Evolutionary conservation across 805 yeast species (phyloP).

Genomic region (Cyberlindnera japonica): DNA sequence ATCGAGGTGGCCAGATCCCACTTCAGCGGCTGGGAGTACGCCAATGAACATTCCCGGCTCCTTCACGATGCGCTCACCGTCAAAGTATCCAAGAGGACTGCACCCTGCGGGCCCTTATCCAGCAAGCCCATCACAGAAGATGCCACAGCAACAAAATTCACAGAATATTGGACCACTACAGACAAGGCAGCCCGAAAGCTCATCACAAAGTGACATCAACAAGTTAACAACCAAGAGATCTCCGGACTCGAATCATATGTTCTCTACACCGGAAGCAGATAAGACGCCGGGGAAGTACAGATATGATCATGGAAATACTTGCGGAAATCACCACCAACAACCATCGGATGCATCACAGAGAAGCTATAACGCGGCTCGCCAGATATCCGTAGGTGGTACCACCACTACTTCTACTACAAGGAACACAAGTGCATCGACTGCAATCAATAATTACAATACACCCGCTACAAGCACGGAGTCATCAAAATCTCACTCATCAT

Average conservation of each 20-base stretch:
- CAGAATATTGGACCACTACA: neutral
- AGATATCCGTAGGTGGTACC: slow-evolving; percentile 2
- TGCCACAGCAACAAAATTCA: neutral
- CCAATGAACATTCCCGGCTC: slow-evolving; percentile 8
- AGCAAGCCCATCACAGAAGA: neutral
- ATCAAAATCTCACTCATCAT: slow-evolving; percentile 4
- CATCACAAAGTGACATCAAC: slow-evolving; percentile 1
- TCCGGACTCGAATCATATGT: slow-evolving; percentile 19
- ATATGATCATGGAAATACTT: neutral
- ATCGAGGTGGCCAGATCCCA: slow-evolving; percentile 12
- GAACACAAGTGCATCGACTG: slow-evolving; percentile 4
- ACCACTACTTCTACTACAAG: slow-evolving; percentile 11
- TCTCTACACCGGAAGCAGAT: slow-evolving; percentile 30
- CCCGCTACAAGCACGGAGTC: slow-evolving; percentile 8
- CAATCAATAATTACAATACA: slow-evolving; percentile 5
- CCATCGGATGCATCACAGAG: slow-evolving; percentile 12
- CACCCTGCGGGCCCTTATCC: neutral
- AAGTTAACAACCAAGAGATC: slow-evolving; percentile 11
- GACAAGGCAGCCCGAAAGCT: neutral
- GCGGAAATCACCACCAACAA: slow-evolving; percentile 9
- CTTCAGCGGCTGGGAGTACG: slow-evolving; percentile 1
- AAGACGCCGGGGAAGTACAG: slow-evolving; percentile 2
- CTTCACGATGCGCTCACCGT: slow-evolving; percentile 1
- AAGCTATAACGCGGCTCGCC: slow-evolving; percentile 10
- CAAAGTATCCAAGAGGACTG: neutral